Evolutionary conservation across 805 yeast genomes (phyloP), one percentile per base, ranked within the genome.

Genomic region (Wickerhamiella slavikovae): DNA sequence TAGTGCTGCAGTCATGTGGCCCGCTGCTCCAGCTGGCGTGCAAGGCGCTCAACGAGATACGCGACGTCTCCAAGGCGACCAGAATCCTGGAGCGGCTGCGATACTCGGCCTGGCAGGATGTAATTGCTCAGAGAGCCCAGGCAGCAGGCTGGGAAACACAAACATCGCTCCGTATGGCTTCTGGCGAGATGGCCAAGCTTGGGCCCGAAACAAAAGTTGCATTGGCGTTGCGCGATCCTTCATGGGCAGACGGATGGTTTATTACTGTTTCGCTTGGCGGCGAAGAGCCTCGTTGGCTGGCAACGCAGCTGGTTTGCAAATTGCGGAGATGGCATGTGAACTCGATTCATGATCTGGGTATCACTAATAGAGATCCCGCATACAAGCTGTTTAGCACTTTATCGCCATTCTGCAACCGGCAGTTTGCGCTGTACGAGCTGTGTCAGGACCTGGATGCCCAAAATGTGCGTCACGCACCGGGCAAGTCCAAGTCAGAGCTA

Each of bases 131-230:
- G 11, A 58, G 71, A 35, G 60, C 78, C 31, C 55, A 58, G 22
- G 72, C 78, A 0, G 64, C 71, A 0, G 77, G 72, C 17, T 77
- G 89, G 89, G 59, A 66, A 4, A 54, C 58, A n/a, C 66, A 66
- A 38, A 66, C 64, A 24, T 59, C 66, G 24, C 58, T 75, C 27
- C 57, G 51, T 19, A 41, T 76, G 17, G 52, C 58, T 2, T 56
- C 58, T 3, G 56, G 54, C 15, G 82, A 71, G 43, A 44, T 60
- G 14, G 41, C 41, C 22, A 49, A 47, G 27, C 32, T 55, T 14
- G 44, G 44, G 14, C 38, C 40, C 12, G 38, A 31, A 11, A 32
- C 45, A 1, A 34, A 35, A 13, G 19, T 37, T 6, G 35, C 47
- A 9, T 39, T 51, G 11, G 44, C 43, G 4, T 34, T 59, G 32